Percentiles rank a stretch among this genome's conserved stretches.
Evolutionary conservation across 768 basidiomycete species (phyloP).

Genomic region (Suillus lakei): DNA sequence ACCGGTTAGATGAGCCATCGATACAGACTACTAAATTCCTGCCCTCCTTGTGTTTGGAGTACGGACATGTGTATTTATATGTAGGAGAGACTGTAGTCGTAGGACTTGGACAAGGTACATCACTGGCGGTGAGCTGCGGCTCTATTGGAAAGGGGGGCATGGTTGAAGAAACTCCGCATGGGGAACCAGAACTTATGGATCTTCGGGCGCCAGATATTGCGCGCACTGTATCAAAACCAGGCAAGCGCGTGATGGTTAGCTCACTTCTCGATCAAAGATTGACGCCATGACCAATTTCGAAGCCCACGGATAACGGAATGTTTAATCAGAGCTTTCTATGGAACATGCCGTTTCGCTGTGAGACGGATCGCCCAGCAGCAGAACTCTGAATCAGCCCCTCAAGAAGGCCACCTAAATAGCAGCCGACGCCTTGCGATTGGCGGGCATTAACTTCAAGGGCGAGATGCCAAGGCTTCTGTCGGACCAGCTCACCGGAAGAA

Average conservation of each 20-base stretch:
- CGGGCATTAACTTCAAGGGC: not conserved
- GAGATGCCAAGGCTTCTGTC: not conserved
- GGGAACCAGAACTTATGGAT: not conserved
- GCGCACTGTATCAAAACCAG: not conserved
- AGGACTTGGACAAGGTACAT: not conserved
- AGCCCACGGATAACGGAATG: not conserved
- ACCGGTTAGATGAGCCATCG: conserved; percentile 22
- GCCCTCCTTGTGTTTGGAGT: not conserved
- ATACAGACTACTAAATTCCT: conserved; percentile 23
- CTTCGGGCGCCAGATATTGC: not conserved
- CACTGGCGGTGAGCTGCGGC: not conserved
- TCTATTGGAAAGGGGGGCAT: not conserved
- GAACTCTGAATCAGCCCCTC: not conserved
- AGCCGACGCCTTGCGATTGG: not conserved
- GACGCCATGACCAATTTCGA: not conserved
- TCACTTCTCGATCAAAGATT: not conserved
- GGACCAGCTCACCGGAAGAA: too few species aligned
- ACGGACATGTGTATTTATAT: not conserved
- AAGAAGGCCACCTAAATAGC: not conserved
- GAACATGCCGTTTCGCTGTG: not conserved
- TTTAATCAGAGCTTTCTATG: not conserved
- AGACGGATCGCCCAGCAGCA: not conserved
- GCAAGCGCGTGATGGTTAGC: not conserved
- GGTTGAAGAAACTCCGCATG: not conserved
- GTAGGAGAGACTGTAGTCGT: not conserved